Evolutionary conservation across 2,329 filamentous ascomycete genomes (phyloP).

Genomic region (Thielaviopsis populi): DNA sequence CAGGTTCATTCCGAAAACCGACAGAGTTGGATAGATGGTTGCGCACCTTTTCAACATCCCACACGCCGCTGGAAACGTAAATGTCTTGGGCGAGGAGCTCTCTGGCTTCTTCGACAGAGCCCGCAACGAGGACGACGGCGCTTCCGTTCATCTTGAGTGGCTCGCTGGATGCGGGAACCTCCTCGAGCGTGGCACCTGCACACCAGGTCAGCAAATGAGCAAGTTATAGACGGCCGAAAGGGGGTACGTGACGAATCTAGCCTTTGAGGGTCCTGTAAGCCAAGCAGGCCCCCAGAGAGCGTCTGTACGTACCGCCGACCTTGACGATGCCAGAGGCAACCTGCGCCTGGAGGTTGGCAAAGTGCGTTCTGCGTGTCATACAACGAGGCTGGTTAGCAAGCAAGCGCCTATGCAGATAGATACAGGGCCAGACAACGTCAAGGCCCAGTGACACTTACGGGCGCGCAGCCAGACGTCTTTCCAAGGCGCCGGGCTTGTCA

Average conservation of each 20-base stretch:
- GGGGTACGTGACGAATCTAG: too few species aligned
- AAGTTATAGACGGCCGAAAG: too few species aligned
- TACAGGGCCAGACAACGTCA: neutral
- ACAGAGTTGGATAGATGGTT: neutral
- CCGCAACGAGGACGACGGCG: slow-evolving; percentile 50
- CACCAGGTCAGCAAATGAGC: too few species aligned
- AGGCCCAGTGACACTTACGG: slow-evolving; percentile 31
- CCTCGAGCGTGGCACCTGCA: slow-evolving; percentile 50
- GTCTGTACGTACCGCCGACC: slow-evolving; percentile 43
- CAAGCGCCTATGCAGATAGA: neutral
- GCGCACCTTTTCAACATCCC: slow-evolving; percentile 56
- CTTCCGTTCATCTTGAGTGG: slow-evolving; percentile 56
- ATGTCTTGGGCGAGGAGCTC: slow-evolving; percentile 55
- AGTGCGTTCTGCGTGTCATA: slow-evolving; percentile 29
- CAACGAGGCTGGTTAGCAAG: neutral
- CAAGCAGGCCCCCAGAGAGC: too few species aligned
- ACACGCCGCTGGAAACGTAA: slow-evolving; percentile 57
- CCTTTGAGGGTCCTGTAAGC: too few species aligned
- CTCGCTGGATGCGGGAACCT: slow-evolving; percentile 47
- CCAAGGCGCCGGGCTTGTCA: slow-evolving; percentile 44
- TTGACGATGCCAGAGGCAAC: slow-evolving; percentile 43
- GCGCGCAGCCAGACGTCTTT: slow-evolving; percentile 47
- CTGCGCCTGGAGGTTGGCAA: slow-evolving; percentile 37
- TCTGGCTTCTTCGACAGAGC: slow-evolving; percentile 53
- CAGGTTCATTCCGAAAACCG: neutral